phyloP scores from a whole-genome alignment of 2,329 filamentous ascomycete species.

The Trichoderma koningii region DNA sequence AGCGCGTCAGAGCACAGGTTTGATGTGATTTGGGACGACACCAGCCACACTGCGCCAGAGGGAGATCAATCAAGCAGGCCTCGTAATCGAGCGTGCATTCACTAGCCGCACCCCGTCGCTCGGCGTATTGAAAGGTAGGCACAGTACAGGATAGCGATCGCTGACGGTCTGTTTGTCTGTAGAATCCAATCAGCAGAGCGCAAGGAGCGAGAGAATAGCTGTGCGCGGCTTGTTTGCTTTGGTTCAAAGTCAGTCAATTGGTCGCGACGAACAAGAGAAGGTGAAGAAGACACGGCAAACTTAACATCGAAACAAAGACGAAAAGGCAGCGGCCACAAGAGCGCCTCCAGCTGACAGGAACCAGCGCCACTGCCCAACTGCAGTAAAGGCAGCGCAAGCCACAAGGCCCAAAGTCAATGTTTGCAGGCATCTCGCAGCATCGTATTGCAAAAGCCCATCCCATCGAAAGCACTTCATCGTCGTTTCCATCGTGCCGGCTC shows the following conservation, averaged over 20 bases:
- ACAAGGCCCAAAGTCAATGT: constrained; percentile 2
- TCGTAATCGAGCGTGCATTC: neutral
- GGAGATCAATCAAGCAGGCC: too few species aligned
- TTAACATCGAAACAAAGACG: neutral
- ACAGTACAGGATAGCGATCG: too few species aligned
- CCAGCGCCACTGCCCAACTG: neutral
- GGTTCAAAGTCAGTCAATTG: constrained; percentile 31
- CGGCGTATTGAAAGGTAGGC: too few species aligned
- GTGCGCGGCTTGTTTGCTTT: too few species aligned
- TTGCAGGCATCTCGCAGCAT: constrained; percentile 3
- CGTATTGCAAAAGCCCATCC: neutral
- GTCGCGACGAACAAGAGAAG: neutral
- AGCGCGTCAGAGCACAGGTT: constrained; percentile 14
- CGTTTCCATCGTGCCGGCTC: constrained; percentile 19
- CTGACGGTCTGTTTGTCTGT: too few species aligned
- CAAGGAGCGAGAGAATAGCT: too few species aligned
- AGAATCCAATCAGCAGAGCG: too few species aligned
- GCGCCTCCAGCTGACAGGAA: constrained; percentile 3
- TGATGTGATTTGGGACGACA: constrained; percentile 20
- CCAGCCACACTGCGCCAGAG: constrained; percentile 9
- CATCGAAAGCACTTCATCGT: constrained; percentile 13
- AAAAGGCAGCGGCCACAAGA: neutral
- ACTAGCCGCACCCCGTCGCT: constrained; percentile 20
- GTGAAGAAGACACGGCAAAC: neutral
- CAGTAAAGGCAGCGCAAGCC: constrained; percentile 18